Evolutionary conservation across 2,329 filamentous ascomycete genomes (phyloP), one percentile per base, ranked within the genome.

Genomic region (Spiromastix sp.): DNA sequence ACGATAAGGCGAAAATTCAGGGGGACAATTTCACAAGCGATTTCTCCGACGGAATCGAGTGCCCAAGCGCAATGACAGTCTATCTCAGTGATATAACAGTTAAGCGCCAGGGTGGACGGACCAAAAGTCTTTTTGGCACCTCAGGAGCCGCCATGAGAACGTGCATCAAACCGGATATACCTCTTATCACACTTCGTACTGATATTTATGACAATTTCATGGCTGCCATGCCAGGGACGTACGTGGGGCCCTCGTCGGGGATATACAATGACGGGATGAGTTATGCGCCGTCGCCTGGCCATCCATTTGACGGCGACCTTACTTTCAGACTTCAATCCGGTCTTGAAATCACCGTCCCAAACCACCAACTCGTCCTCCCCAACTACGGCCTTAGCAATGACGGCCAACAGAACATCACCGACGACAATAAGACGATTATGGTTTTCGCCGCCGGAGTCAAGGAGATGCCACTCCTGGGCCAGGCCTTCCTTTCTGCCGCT

Each of bases 331-430:
- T 50, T 7, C 27, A 31, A 15, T 42, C 41, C 10, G 42, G 39
- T 5, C 34, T 50, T 10, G 25, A 38, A n/a, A 39, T 51, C 13
- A 42, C 36, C 3, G 48, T 57, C 18, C 46, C 49, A 11, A 59
- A 56, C 38, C 40, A 49, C 29, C 50, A 56, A 40, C 45, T 59
- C 11, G 44, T 58, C 9, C 32, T 51, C 9, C 54, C 55, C 1
- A 41, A 55, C 21, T 13, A 46, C 7, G 30, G 36, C 4, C 46
- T 55, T 34, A 41, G 48, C 34, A 19, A 36, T 8, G 9, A 38
- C 24, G 48, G 49, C 26, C 25, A 32, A 5, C 33, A 24, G 3
- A 11, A 15, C 26, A 10, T 21, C 19, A 7, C 19, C 33, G 26
- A 36, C 18, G 11, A 22, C 10, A 9, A 25, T 31, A 16, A 17